A percentile compares a stretch with the other conserved stretches of the same genome.
These are phyloP conservation scores for Kodamaea laetipori DNA, from an alignment of 805 yeast genomes.

Conservation along the genomic window DNA sequence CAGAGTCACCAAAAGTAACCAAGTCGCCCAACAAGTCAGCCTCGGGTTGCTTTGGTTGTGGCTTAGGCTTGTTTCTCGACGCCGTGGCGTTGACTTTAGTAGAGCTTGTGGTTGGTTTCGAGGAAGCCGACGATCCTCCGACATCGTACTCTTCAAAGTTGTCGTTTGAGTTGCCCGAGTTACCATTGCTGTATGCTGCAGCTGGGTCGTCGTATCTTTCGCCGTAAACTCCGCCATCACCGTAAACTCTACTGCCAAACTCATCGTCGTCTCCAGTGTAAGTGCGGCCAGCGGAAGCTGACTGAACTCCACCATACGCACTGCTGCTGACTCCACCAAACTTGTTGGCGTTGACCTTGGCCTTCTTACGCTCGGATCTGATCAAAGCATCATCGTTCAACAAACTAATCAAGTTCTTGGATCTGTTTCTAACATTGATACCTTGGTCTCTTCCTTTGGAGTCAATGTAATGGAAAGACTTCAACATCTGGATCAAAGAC, in stretches of 20 bases:
- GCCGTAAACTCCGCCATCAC: conserved; percentile 73
- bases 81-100: conserved; percentile 36
- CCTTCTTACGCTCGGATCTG: conserved; percentile 84
- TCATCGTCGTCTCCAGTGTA: conserved; percentile 51
- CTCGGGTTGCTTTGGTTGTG: conserved; percentile 28
- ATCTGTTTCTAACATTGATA: conserved; percentile 87
- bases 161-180: conserved; percentile 37
- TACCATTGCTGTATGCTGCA: conserved; percentile 39
- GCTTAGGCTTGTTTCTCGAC: conserved; percentile 30
- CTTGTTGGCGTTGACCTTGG: conserved; percentile 82
- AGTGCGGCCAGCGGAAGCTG: conserved; percentile 31
- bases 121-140: conserved; percentile 27
- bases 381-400: conserved; percentile 75
- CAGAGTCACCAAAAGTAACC: conserved; percentile 23
- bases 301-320: conserved; percentile 53
- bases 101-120: conserved; percentile 40
- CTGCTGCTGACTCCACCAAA: conserved; percentile 72
- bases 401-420: conserved; percentile 70
- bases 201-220: conserved; percentile 64
- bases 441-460: conserved; percentile 96
- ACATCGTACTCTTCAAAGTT: conserved; percentile 66
- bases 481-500: conserved; percentile 80
- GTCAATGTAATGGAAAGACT: conserved; percentile 91
- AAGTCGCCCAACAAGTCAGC: conserved; percentile 53
- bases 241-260: conserved; percentile 55